Evolutionary conservation across 73 alveolate genomes (phyloP), one percentile per base, ranked within the genome.

Genomic region (Paramecium sonneborni): DNA sequence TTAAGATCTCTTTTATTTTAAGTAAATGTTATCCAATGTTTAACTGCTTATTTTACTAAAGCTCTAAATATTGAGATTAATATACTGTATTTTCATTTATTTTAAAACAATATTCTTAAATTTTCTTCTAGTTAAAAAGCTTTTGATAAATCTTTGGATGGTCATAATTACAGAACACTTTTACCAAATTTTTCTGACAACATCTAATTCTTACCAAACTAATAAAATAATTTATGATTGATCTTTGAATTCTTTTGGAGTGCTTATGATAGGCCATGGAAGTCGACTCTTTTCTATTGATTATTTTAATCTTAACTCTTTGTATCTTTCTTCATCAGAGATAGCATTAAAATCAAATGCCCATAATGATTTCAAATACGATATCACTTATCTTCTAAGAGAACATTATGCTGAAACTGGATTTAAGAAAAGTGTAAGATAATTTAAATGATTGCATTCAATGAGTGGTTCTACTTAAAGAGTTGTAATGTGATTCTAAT

Each of bases 241-340:
- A 74, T 74, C 87, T 38, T 37, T 74, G n/a, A 74, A 37, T 67
- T 67, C 23, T 11, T 67, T 28, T 12, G 39, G 28, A 23, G 46
- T 32, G 24, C 87, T 74, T 20, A 35, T 74, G 6, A 74, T 74
- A 1, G 87, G 87, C 87, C 87, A 74, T 32, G 87, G 87, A 3
- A 74, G 35, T 0, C 87, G 37, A 74, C 67, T 74, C 20, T 74
- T 74, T 37, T 74, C 56, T 6, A 18, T 28, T 6, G 57, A 34
- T 34, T 32, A 23, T 7, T 39, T 35, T 28, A 74, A 37, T 21
- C 44, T 74, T 67, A 74, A 39, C 12, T 37, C 57, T 35, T 39
- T 74, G 21, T 74, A 37, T 39, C 30, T 28, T 38, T 74, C 87
- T 37, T 74, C 87, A 74, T 74, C 87, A 6, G 87, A 18, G 5